Evolutionary conservation across 2,329 filamentous ascomycete species (phyloP).

Genomic region (Colletotrichum spinosum): DNA sequence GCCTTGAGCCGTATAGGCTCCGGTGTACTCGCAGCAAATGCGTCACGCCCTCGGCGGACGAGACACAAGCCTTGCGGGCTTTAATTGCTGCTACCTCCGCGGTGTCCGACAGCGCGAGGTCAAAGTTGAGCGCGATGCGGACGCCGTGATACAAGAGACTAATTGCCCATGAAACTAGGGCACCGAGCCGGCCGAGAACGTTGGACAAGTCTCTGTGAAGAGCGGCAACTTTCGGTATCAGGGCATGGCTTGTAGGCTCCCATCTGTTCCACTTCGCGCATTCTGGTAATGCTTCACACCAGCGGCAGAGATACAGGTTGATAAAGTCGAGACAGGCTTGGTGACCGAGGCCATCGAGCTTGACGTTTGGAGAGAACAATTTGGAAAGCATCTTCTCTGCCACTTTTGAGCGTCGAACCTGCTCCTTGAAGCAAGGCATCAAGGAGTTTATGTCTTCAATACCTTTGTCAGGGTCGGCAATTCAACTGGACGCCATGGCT

Average conservation of each 20-base stretch:
- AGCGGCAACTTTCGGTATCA: conserved; percentile 35
- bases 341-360: conserved; percentile 9
- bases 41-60: conserved; percentile 40
- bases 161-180: neutral
- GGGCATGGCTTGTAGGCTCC: conserved; percentile 35
- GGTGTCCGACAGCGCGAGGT: conserved; percentile 25
- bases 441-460: conserved; percentile 12
- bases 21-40: conserved; percentile 40
- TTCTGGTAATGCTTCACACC: conserved; percentile 38
- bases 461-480: conserved; percentile 25
- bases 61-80: conserved; percentile 34
- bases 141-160: conserved; percentile 41
- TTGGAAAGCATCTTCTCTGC: conserved; percentile 40
- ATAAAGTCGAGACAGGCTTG: conserved; percentile 33
- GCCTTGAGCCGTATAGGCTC: conserved; percentile 34
- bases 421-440: conserved; percentile 39
- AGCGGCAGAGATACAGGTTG: conserved; percentile 39
- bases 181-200: neutral
- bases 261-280: conserved; percentile 40
- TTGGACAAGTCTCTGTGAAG: conserved; percentile 38
- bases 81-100: conserved; percentile 2
- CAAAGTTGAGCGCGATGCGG: conserved; percentile 42
- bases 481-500: conserved; percentile 41
- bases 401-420: conserved; percentile 38
- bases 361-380: conserved; percentile 26